Base-by-base conservation (phyloP, 805 yeast genomes). In the Suhomyces sp. region DNA sequence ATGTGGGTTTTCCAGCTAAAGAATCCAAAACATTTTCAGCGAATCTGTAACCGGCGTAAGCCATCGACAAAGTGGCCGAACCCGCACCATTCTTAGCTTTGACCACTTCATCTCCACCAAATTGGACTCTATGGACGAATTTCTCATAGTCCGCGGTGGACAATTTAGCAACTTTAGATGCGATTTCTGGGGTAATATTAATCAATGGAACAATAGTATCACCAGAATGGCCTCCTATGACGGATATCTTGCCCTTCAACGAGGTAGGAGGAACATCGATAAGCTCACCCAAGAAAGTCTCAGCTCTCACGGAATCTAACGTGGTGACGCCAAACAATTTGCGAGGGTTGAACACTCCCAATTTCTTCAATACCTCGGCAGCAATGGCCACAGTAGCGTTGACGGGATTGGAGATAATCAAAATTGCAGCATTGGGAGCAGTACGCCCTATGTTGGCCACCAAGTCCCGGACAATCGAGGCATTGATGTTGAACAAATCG, bases 41-140 rank as follows among this genome's bases (percentile, higher is more conserved):
- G 50, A 84, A 77, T 58, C 79, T 76, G 58, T 80, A 84, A 54
- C 90, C 91, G 29, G 91, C 96, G 50, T 81, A 83, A 5, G 97
- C 97, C 97, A 90, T 91, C 13, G 95, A 85, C 47, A 90, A 73
- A 19, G 98, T 90, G 35, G 97, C 97, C 25, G 96, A 87, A 18
- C 97, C 97, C 31, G 81, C 81, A 43, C 97, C 97, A 52, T 86
- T 83, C 70, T 90, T 90, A 33, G 97, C 97, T 67, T 84, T 74
- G 43, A 90, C 98, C 29, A 90, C 95, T 65, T 91, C 97, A 61
- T 90, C 98, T 58, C 98, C 98, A 41, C 95, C 95, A 43, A 58
- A 68, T 46, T 68, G 74, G 26, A 68, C 74, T 43, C 74, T 54
- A 48, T 65, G 48, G 30, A 68, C 48, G 42, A 68, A 65, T 23